Evolutionary conservation across 208 protist genomes (phyloP).

Genomic region (Crithidia fasciculata): DNA sequence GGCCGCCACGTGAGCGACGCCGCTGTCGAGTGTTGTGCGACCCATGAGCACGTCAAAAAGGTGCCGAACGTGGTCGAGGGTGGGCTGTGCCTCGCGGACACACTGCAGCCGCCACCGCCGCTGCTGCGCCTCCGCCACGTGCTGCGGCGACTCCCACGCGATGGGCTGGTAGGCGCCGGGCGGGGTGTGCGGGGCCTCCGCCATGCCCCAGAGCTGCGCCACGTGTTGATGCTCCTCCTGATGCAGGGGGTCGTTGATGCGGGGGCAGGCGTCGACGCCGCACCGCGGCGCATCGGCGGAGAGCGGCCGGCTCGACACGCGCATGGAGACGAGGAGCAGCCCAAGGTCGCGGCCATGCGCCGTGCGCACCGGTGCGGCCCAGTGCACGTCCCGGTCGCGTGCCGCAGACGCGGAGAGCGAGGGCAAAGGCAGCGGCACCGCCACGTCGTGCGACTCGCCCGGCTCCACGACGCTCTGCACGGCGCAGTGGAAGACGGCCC

Average conservation of each 20-base stretch:
- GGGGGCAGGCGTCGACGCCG: conserved; percentile 45
- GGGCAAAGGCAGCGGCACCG: conserved; percentile 63
- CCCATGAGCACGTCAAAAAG: conserved; percentile 85
- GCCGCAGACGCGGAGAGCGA: conserved; percentile 41
- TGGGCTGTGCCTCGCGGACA: conserved; percentile 67
- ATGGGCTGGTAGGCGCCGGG: conserved; percentile 75
- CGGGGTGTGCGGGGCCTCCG: conserved; percentile 50
- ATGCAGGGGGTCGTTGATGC: conserved; percentile 84
- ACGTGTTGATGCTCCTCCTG: conserved; percentile 74
- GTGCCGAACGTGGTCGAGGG: conserved; percentile 81
- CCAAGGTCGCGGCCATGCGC: conserved; percentile 64
- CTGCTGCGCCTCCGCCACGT: conserved; percentile 63
- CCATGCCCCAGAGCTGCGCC: conserved; percentile 54
- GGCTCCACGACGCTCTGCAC: conserved; percentile 62
- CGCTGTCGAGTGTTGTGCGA: conserved; percentile 42
- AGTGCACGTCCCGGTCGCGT: conserved; percentile 81
- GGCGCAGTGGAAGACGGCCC: conserved; percentile 66
- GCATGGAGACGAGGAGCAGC: conserved; percentile 62
- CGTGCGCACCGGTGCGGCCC: conserved; percentile 70
- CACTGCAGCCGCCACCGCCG: conserved; percentile 63
- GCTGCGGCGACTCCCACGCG: conserved; percentile 73
- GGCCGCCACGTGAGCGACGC: conserved; percentile 54
- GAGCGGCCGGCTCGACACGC: conserved; percentile 61
- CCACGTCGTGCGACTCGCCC: conserved; percentile 57
- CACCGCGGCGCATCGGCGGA: conserved; percentile 55